A percentile compares a stretch with the other conserved stretches of the same genome.
These are phyloP conservation scores for Cinnamomum chago DNA, from an alignment of 164 flowering plant species.

Conservation along the genomic window DNA sequence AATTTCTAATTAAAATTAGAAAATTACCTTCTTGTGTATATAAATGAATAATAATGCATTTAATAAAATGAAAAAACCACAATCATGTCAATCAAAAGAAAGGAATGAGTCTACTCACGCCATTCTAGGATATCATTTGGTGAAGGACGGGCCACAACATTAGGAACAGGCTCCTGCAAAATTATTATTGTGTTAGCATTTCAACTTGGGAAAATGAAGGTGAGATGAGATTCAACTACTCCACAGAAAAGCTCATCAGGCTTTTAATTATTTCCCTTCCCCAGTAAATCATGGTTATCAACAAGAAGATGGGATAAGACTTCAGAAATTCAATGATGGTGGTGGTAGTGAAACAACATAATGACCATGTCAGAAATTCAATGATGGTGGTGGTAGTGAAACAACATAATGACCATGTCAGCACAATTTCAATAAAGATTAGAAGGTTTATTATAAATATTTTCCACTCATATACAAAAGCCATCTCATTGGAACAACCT, in stretches of 20 bases:
- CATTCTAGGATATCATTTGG: slow-evolving; percentile 94
- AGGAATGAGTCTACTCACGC: slow-evolving; percentile 60
- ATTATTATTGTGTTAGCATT: slow-evolving; percentile 8
- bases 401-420: not conserved
- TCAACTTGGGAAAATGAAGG: not conserved
- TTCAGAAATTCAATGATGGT: not conserved
- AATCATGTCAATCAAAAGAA: not conserved
- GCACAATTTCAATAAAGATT: not conserved
- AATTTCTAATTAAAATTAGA: too few relatives aligned
- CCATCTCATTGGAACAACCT: not conserved
- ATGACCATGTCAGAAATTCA: not conserved
- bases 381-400: not conserved
- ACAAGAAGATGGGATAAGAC: not conserved
- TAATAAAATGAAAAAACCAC: not conserved
- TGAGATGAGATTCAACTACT: not conserved
- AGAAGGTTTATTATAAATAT: not conserved
- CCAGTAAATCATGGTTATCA: too few relatives aligned
- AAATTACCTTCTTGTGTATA: too few relatives aligned
- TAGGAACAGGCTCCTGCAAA: slow-evolving; percentile 88
- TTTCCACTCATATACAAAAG: not conserved
- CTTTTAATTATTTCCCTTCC: too few relatives aligned
- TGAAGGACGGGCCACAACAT: slow-evolving; percentile 86
- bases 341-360: not conserved
- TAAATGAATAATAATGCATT: too few relatives aligned
- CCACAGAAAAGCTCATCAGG: too few relatives aligned